These are phyloP conservation scores for Hanseniaspora nectarophila DNA, from an alignment of 805 yeast species.

Conservation along the genomic window DNA sequence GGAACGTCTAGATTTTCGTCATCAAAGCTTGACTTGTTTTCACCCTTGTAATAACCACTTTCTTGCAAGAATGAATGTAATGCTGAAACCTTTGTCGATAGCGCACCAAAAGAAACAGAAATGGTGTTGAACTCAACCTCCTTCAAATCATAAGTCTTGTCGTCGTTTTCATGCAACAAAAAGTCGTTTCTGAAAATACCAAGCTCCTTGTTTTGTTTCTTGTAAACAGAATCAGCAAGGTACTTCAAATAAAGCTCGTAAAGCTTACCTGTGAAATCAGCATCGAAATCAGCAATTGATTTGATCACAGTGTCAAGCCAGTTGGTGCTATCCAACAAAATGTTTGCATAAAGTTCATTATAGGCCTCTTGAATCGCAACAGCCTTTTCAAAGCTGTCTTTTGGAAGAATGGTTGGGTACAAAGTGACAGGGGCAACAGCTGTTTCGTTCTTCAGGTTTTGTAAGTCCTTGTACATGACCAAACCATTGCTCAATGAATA, in stretches of 20 bases:
- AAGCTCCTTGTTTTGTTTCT: conserved; percentile 52
- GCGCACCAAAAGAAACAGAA: conserved; percentile 88
- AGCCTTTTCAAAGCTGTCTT: conserved; percentile 52
- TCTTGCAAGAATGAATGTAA: conserved; percentile 58
- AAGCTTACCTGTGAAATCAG: conserved; percentile 71
- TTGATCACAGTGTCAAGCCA: conserved; percentile 54
- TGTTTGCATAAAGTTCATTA: conserved; percentile 62
- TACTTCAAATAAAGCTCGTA: conserved; percentile 49
- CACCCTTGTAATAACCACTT: conserved; percentile 41
- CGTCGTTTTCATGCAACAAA: conserved; percentile 42
- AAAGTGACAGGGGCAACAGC: conserved; percentile 76
- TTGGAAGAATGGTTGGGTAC: conserved; percentile 83
- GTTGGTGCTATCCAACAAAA: conserved; percentile 40
- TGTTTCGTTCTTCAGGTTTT: conserved; percentile 36
- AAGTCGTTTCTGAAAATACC: conserved; percentile 90
- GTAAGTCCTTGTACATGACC: conserved; percentile 52
- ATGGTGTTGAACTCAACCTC: conserved; percentile 96
- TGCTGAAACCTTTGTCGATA: conserved; percentile 66
- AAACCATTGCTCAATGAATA: conserved; percentile 75
- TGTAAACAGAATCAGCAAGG: conserved; percentile 32
- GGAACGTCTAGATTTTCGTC: conserved; percentile 43
- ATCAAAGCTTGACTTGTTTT: conserved; percentile 19
- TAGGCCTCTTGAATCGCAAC: conserved; percentile 51
- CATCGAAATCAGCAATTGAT: conserved; percentile 47
- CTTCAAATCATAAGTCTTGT: conserved; percentile 43